Evolutionary conservation across 345 rosid species (phyloP), one percentile per base, ranked within the genome.

Genomic region (Clarkia xantiana): DNA sequence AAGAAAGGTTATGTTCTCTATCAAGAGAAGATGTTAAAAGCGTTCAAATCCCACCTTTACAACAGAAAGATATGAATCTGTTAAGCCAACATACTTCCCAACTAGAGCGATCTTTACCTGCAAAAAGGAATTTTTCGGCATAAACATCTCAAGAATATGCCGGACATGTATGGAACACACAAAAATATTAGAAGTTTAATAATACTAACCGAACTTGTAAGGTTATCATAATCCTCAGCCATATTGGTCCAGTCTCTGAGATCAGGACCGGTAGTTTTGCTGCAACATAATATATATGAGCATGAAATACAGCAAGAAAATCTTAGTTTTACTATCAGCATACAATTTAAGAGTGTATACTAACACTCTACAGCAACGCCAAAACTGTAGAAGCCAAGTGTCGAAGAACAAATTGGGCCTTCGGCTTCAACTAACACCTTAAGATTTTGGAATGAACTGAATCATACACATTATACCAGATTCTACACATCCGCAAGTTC

Each of bases 51-150:
- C 43, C 49, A 84, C 99, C 95, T 91, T 91, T 42, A 87, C 71
- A 61, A 91, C 95, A 9, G 99, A 91, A 48, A 91, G 80, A 75
- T 91, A 91, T 1, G 96, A 80, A 78, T 91, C 99, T 1, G 94
- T 58, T 57, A 86, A 79, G 67, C 94, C 99, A 55, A 88, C 73
- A 46, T 91, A 91, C 65, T 91, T 91, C 56, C 99, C 99, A 62
- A 91, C 96, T 83, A 91, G 76, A 10, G 96, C 96, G 69, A 91
- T 91, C 62, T 65, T 77, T 56, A 87, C 99, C 99, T 87, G 76
- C 47, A 61, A 42, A 42, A 66, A 58, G 49, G 58, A 11, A 56
- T 56, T 58, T 54, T 25, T 25, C 52, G 60, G 57, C 45, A 69
- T 23, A 43, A 59, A 22, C 56, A 49, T 15, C 45, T 20, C 34